Percentiles rank a stretch among this genome's conserved stretches.
Conservation (phyloP, 2,329 filamentous ascomycete genomes). For the Fusarium tjaetaba region DNA sequence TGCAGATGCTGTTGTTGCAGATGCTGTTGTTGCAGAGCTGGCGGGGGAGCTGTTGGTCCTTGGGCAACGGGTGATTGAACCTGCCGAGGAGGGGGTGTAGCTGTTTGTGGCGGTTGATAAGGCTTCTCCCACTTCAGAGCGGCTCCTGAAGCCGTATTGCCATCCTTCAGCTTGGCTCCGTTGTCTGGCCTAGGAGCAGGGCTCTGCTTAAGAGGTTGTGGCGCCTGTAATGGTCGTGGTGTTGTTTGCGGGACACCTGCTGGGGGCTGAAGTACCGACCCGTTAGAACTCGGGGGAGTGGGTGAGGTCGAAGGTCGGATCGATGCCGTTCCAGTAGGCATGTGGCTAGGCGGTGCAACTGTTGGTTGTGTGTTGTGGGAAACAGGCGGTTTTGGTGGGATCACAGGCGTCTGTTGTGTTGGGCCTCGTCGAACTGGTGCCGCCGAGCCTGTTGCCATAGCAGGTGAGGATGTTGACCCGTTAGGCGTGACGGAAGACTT, state of each 20-base stretch:
- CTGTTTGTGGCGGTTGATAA: slow-evolving; percentile 49
- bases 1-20: slow-evolving; percentile 34
- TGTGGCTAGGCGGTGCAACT: slow-evolving; percentile 44
- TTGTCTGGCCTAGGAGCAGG: slow-evolving; percentile 50
- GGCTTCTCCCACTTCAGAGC: slow-evolving; percentile 55
- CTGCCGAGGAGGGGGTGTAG: slow-evolving; percentile 40
- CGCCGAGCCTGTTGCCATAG: slow-evolving; percentile 31
- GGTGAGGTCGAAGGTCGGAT: slow-evolving; percentile 44
- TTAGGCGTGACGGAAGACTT: slow-evolving; percentile 42
- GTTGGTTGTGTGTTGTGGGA: slow-evolving; percentile 37
- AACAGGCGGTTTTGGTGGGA: slow-evolving; percentile 48
- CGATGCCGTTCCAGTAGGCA: slow-evolving; percentile 43
- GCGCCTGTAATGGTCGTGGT: slow-evolving; percentile 47
- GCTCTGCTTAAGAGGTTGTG: slow-evolving; percentile 45
- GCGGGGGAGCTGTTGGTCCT: slow-evolving; percentile 32
- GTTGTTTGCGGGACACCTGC: slow-evolving; percentile 46
- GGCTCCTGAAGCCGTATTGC: slow-evolving; percentile 35
- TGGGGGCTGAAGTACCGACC: slow-evolving; percentile 52
- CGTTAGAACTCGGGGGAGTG: slow-evolving; percentile 45
- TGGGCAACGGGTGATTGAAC: slow-evolving; percentile 39
- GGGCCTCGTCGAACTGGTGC: slow-evolving; percentile 42
- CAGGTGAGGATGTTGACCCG: slow-evolving; percentile 39
- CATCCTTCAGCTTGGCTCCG: slow-evolving; percentile 45
- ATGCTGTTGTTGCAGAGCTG: slow-evolving; percentile 33
- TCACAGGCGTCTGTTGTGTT: slow-evolving; percentile 48